Evolutionary conservation across 768 basidiomycete genomes (phyloP).

Genomic region (Boletellus ananas): DNA sequence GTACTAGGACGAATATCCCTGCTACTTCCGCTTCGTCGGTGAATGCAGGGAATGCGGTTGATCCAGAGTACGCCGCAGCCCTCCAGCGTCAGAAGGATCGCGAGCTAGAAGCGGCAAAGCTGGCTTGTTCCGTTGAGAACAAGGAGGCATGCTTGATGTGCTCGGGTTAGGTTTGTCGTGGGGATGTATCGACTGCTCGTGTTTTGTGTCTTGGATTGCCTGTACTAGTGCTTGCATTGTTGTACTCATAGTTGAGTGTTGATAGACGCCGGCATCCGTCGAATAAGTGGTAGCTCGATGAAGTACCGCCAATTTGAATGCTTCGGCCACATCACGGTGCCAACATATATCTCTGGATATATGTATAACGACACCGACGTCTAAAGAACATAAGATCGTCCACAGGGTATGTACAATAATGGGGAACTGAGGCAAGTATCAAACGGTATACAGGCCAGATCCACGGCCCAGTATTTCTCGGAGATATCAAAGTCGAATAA

Average conservation of each 20-base stretch:
- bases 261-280: neutral
- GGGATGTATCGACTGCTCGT: neutral
- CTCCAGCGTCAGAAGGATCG: constrained; percentile 64
- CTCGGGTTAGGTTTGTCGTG: constrained; percentile 51
- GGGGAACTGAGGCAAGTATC: constrained; percentile 2
- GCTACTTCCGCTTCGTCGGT: constrained; percentile 22
- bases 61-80: constrained; percentile 79
- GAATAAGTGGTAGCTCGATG: neutral
- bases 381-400: constrained; percentile 1
- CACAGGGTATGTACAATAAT: constrained; percentile 12
- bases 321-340: too few species aligned
- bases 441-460: constrained; percentile 15
- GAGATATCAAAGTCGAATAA: neutral
- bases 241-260: constrained; percentile 16
- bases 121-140: constrained; percentile 85
- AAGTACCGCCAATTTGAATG: too few species aligned
- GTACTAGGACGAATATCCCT: constrained; percentile 32
- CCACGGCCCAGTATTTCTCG: neutral
- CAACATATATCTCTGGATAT: neutral
- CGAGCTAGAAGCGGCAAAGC: constrained; percentile 75
- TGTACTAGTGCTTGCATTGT: constrained; percentile 14
- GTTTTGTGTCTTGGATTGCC: constrained; percentile 3
- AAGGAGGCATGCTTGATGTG: constrained; percentile 95
- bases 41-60: constrained; percentile 37
- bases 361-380: constrained; percentile 2